These are phyloP conservation scores for Thalia dealbata DNA, from an alignment of 176 grass and related monocot species.

Conservation along the genomic window DNA sequence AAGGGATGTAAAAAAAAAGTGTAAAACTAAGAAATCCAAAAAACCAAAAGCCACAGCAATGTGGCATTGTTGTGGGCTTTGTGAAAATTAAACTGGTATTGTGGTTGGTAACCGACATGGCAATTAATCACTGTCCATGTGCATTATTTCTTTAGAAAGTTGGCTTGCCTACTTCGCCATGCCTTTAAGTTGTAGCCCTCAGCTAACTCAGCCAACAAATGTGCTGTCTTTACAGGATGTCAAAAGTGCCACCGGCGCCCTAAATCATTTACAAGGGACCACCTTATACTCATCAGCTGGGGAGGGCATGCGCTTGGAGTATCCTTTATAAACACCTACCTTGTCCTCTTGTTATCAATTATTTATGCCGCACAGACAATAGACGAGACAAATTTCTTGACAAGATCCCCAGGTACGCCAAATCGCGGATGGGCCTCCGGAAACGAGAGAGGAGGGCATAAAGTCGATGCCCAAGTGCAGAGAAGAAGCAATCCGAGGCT, in stretches of 20 bases:
- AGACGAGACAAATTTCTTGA: constrained; percentile 22
- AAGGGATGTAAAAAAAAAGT: no score
- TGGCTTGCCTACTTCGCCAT: no score
- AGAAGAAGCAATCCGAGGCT: not conserved
- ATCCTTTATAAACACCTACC: constrained; percentile 38
- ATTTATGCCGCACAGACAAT: not conserved
- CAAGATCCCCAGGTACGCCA: constrained; percentile 61
- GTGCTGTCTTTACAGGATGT: constrained; percentile 40
- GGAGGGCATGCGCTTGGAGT: constrained; percentile 89
- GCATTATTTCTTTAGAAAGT: no score
- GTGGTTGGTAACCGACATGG: no score
- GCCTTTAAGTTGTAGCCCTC: not conserved
- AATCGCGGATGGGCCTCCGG: constrained; percentile 84
- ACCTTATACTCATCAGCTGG: constrained; percentile 57
- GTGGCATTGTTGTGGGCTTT: no score
- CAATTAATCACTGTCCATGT: no score
- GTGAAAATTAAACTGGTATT: no score
- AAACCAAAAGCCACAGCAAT: no score
- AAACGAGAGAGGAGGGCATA: constrained; percentile 38
- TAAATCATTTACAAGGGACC: constrained; percentile 75
- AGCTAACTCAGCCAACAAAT: not conserved
- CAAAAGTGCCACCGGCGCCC: constrained; percentile 59
- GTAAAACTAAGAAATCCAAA: no score
- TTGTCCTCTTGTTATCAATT: no score
- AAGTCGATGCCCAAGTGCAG: constrained; percentile 2